Conservation (phyloP, 345 rosid species). For the Populus nigra region DNA sequence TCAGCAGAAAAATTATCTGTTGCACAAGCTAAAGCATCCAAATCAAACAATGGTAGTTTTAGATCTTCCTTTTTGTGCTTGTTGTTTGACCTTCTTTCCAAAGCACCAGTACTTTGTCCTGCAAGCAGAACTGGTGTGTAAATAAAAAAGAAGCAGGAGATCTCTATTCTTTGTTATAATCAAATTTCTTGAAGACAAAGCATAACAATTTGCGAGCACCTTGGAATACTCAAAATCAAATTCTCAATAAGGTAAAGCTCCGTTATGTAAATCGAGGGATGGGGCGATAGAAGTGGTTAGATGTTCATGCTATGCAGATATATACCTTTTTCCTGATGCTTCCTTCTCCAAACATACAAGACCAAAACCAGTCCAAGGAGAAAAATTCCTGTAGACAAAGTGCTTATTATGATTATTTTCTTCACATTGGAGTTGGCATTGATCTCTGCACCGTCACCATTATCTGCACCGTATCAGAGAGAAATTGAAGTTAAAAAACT, state of each 20-base stretch:
- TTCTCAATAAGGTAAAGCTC: too few species aligned
- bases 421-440: not conserved
- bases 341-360: constrained; percentile 7
- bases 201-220: too few species aligned
- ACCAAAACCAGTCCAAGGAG: not conserved
- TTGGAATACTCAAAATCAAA: too few species aligned
- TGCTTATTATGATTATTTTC: not conserved
- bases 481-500: not conserved
- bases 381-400: not conserved
- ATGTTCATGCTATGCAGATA: not conserved
- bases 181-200: too few species aligned
- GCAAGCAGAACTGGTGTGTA: not conserved
- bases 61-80: not conserved
- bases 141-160: not conserved
- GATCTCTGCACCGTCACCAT: not conserved
- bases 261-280: too few species aligned
- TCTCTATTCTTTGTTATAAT: not conserved
- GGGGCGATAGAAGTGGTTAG: not conserved
- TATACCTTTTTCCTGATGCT: not conserved
- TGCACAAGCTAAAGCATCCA: not conserved
- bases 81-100: not conserved
- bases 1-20: not conserved
- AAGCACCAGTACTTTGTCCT: not conserved
- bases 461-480: not conserved
- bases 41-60: not conserved